Evolutionary conservation across 192 early-diverging fungal genomes (phyloP).

Genomic region (Paraglomus occultum): DNA sequence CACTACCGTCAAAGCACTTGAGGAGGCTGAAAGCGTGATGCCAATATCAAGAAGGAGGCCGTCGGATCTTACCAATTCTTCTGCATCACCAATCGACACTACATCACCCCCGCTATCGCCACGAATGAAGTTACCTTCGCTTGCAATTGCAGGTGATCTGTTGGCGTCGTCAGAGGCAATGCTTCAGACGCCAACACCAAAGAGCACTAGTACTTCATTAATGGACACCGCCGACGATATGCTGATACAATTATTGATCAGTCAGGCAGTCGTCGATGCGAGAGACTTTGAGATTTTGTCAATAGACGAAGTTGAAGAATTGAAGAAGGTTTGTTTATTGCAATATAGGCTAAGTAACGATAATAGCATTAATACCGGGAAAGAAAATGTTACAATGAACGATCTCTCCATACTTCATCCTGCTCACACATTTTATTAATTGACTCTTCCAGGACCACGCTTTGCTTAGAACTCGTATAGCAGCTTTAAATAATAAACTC

Average conservation of each 20-base stretch:
- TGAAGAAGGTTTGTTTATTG: slow-evolving; percentile 48
- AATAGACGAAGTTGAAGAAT: slow-evolving; percentile 50
- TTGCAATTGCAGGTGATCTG: slow-evolving; percentile 19
- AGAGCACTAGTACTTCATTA: background rate
- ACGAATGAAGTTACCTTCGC: slow-evolving; percentile 3
- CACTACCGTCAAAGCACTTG: too few species aligned
- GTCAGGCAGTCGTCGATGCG: slow-evolving; percentile 55
- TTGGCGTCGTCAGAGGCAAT: slow-evolving; percentile 24
- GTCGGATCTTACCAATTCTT: background rate
- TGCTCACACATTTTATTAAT: background rate
- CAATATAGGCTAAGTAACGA: background rate
- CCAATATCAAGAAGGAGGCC: too few species aligned
- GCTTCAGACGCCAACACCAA: background rate
- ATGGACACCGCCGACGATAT: slow-evolving; percentile 37
- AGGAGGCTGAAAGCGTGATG: too few species aligned
- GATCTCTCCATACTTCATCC: background rate
- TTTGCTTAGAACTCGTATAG: slow-evolving; percentile 46
- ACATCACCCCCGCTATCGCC: slow-evolving; percentile 12
- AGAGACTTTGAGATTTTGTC: slow-evolving; percentile 50
- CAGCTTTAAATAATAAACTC: slow-evolving; percentile 44
- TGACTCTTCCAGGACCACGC: slow-evolving; percentile 46
- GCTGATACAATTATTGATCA: slow-evolving; percentile 48
- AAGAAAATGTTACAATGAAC: background rate
- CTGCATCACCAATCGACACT: background rate
- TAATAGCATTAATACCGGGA: background rate